These are phyloP conservation scores for Aegilops speltoides DNA, from an alignment of 176 grass and related monocot genomes.

Conservation along the genomic window DNA sequence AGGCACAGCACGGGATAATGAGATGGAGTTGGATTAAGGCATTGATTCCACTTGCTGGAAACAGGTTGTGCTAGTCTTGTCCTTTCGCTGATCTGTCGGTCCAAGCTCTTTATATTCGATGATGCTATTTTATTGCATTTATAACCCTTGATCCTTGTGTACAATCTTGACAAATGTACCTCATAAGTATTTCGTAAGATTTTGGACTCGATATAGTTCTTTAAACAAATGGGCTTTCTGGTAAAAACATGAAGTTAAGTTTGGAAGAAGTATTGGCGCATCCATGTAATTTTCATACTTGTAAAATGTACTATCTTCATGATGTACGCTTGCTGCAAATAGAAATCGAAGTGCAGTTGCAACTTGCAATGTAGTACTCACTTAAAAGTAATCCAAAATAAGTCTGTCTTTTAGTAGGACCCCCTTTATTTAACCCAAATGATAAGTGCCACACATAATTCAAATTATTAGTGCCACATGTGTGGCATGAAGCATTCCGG, in stretches of 20 bases:
- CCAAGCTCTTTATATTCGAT: neutral
- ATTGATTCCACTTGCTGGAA: neutral
- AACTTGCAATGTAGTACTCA: too few relatives aligned
- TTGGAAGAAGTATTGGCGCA: neutral
- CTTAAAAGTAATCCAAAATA: too few relatives aligned
- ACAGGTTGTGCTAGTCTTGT: neutral
- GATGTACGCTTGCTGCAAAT: too few relatives aligned
- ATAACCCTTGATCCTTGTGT: constrained; percentile 12
- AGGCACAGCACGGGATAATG: constrained; percentile 51
- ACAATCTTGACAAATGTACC: neutral
- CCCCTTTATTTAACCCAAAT: too few relatives aligned
- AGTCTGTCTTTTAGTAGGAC: too few relatives aligned
- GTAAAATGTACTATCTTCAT: too few relatives aligned
- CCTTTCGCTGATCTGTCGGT: neutral
- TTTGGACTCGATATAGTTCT: neutral
- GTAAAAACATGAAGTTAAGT: neutral
- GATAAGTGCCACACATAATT: too few relatives aligned
- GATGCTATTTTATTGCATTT: constrained; percentile 12
- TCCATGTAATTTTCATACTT: constrained; percentile 1
- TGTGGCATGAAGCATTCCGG: too few relatives aligned
- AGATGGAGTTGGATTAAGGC: constrained; percentile 79
- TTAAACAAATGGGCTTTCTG: neutral
- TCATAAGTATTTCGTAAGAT: neutral
- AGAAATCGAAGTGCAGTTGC: too few relatives aligned
- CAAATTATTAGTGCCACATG: too few relatives aligned